Base-by-base conservation (phyloP, 108 stramenopile genomes). In the Conticribra weissflogii region DNA sequence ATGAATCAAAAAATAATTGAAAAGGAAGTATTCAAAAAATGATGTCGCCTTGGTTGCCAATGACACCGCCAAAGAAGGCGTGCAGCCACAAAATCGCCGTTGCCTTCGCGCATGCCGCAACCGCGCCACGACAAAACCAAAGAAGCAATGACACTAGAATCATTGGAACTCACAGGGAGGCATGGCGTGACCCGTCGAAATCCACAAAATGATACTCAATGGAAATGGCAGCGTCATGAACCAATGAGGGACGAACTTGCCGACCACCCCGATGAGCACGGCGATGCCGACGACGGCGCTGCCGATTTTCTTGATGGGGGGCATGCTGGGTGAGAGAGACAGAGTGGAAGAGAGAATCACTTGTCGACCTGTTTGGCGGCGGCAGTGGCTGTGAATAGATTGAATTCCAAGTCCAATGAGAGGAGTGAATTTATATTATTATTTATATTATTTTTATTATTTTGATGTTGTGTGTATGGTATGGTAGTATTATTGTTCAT, bases 141-240 rank as follows among this genome's bases (percentile, higher is more conserved):
- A 14, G 7, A 61, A 7, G 7, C 0, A 12, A 49, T 24, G 18
- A 47, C 21, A 48, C 27, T 3, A 44, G n/a, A 18, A 16, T n/a
- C n/a, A n/a, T n/a, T n/a, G n/a, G n/a, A 7, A 72, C 72, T 63
- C 31, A 71, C 72, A 82, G 16, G 78, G 78, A 36, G 81, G 81
- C 72, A 82, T 71, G 0, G 27, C 16, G 59, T 79, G 48, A 1
- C 81, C 81, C 28, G 78, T 79, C 33, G 72, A 59, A 5, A 60
- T 60, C 81, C 81, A 82, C 23, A 76, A 48, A 47, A 82, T 74
- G 45, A 82, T 68, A 34, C 81, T 78, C 0, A 77, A 23, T 0
- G 76, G 76, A 41, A 78, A 78, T 2, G 78, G 81, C 1, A 79
- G 61, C 28, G 33, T 50, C 22, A 78, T 24, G 72, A 82, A 82